Evolutionary conservation across 2,329 filamentous ascomycete species (phyloP), one percentile per base, ranked within the genome.

Genomic region (Alternaria consortialis): DNA sequence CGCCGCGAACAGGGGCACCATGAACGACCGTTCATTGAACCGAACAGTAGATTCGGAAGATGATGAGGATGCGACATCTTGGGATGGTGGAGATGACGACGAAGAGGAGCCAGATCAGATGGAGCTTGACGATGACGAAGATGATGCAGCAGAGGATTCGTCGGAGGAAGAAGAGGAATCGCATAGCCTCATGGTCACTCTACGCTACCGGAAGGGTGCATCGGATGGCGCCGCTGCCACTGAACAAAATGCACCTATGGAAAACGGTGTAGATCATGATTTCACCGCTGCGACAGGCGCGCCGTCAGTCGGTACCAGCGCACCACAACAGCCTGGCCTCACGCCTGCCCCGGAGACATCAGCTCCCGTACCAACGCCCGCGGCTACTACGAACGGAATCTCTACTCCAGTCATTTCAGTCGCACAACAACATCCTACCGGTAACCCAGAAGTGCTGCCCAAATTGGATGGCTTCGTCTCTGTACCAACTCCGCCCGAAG

Each of bases 31-130:
- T 62, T 50, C 68, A 53, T 60, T 70, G 54, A 64, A 66, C 47
- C 70, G 77, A 60, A 67, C 70, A 53, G 82, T 87, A 70, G 84
- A 89, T 70, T 85, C 87, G 71, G 88, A 84, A 76, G 88, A 92
- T 13, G 90, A 92, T 8, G 89, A 88, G 7, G 90, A 90, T 54
- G 84, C 80, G 6, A 80, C 80, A 29, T 85, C 84, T 66, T 92
- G 88, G 74, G 90, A 93, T 44, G 90, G 90, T 52, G 91, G 89
- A 11, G 91, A 91, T 56, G 91, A 93, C 59, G 90, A 91, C 58
- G 88, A 90, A 37, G 86, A 92, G 51, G 86, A 92, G 56, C 88
- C 89, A 27, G 89, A 89, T 6, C 89, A 91, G 53, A 84, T 90
- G 17, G 86, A 87, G 0, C 82, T 82, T 4, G 87, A 89, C 36